A percentile compares a stretch with the other conserved stretches of the same genome.
These are phyloP conservation scores for Graphiopsis chlorocephala DNA, from an alignment of 2,329 filamentous ascomycete genomes.

Conservation along the genomic window DNA sequence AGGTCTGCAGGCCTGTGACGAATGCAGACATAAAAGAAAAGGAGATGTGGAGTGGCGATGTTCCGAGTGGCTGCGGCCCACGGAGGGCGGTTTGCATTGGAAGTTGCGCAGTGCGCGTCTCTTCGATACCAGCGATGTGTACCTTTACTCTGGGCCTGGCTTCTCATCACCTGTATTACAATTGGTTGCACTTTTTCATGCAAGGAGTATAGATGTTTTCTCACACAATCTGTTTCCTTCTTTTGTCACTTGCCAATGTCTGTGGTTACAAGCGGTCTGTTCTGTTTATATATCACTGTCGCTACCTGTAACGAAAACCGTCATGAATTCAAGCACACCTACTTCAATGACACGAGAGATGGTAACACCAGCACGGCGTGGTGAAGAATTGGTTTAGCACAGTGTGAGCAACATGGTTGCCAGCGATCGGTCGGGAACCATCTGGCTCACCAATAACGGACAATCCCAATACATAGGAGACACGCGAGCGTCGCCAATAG, in stretches of 20 bases:
- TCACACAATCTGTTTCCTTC: slow-evolving; percentile 3
- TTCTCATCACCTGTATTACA: slow-evolving; percentile 35
- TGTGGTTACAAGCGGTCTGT: not conserved
- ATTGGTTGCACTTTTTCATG: slow-evolving; percentile 31
- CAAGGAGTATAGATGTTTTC: slow-evolving; percentile 31
- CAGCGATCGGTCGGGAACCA: not conserved
- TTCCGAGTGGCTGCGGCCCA: slow-evolving; percentile 10
- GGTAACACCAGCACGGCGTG: not conserved
- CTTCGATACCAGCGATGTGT: slow-evolving; percentile 16
- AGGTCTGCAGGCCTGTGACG: slow-evolving; percentile 32
- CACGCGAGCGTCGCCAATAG: too few species aligned
- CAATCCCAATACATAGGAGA: too few species aligned
- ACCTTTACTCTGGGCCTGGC: slow-evolving; percentile 26
- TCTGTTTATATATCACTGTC: not conserved
- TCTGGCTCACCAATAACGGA: too few species aligned
- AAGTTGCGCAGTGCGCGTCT: slow-evolving; percentile 13
- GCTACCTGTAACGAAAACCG: not conserved
- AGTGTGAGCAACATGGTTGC: not conserved
- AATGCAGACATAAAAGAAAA: slow-evolving; percentile 27
- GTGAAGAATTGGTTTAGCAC: not conserved
- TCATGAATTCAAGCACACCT: not conserved
- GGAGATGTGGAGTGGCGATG: slow-evolving; percentile 8
- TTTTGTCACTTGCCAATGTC: not conserved
- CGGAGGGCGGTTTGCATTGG: slow-evolving; percentile 15
- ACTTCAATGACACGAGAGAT: not conserved